A percentile compares a stretch with the other conserved stretches of the same genome.
phyloP scores from a whole-genome alignment of 768 basidiomycete genomes.

The Pisolithus tinctorius region DNA sequence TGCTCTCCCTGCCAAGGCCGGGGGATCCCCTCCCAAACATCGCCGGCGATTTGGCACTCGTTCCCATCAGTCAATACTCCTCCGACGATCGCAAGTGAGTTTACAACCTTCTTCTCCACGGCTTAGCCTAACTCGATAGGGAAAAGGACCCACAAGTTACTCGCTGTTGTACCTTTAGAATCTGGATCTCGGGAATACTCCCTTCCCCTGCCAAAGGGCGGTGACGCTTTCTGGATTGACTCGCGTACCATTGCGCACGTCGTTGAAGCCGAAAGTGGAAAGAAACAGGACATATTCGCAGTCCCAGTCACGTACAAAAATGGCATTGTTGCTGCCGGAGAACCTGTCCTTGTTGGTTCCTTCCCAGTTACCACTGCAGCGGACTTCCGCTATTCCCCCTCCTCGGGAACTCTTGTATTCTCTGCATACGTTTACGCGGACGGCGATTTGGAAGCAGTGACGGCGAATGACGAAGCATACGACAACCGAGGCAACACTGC shows the following conservation, averaged over 20 bases:
- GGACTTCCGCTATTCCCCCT: constrained; percentile 62
- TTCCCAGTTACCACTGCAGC: constrained; percentile 62
- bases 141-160: constrained; percentile 61
- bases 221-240: constrained; percentile 77
- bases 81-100: constrained; percentile 69
- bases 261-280: constrained; percentile 44
- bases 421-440: constrained; percentile 78
- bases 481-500: constrained; percentile 69
- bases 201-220: constrained; percentile 57
- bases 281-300: constrained; percentile 52
- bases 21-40: constrained; percentile 60
- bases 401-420: constrained; percentile 66
- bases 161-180: constrained; percentile 56
- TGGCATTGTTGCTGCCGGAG: constrained; percentile 27
- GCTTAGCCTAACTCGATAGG: neutral
- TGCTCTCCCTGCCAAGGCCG: constrained; percentile 65
- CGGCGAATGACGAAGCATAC: constrained; percentile 64
- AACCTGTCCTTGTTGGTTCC: constrained; percentile 45
- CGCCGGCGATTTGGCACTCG: constrained; percentile 60
- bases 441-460: constrained; percentile 61
- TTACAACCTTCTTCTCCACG: neutral
- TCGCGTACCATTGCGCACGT: constrained; percentile 64
- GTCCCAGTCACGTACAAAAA: constrained; percentile 45
- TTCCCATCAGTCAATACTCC: constrained; percentile 62
- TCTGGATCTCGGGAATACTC: constrained; percentile 43